Conservation (phyloP, 129 eudicot genomes). For the Helichrysum umbraculigerum region DNA sequence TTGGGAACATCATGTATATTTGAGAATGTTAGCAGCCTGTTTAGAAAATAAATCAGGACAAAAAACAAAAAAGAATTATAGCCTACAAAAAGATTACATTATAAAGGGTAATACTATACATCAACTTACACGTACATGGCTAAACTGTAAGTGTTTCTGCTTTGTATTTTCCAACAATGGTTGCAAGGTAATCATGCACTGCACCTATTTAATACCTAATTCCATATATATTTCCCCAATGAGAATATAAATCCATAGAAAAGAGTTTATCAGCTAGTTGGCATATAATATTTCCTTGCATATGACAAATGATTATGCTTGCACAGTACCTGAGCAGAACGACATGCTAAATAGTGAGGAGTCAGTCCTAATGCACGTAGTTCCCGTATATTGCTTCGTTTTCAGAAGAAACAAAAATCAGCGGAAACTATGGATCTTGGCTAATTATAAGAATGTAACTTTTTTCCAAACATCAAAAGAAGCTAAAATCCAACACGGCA, state of each 20-base stretch:
- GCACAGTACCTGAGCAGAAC: slow-evolving; percentile 74
- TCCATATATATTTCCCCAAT: neutral
- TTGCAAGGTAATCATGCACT: slow-evolving; percentile 55
- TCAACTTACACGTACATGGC: slow-evolving; percentile 92
- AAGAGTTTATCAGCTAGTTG: neutral
- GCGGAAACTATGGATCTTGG: slow-evolving; percentile 1
- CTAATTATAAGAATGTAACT: slow-evolving; percentile 2
- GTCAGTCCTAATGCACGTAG: slow-evolving; percentile 97
- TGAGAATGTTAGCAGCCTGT: slow-evolving; percentile 85
- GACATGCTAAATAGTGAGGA: slow-evolving; percentile 96
- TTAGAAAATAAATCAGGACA: slow-evolving; percentile 14
- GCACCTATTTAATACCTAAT: slow-evolving; percentile 3
- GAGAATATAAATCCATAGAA: neutral
- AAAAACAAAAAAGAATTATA: neutral
- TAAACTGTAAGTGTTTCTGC: slow-evolving; percentile 88
- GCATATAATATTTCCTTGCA: neutral
- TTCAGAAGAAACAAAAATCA: slow-evolving; percentile 50
- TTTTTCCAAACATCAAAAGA: slow-evolving; percentile 17
- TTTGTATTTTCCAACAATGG: slow-evolving; percentile 86
- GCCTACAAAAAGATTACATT: slow-evolving; percentile 12
- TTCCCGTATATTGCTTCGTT: slow-evolving; percentile 97
- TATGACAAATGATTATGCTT: neutral
- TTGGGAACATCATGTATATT: slow-evolving; percentile 97
- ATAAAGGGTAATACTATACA: slow-evolving; percentile 2
- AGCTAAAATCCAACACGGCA: neutral